Base-by-base conservation (phyloP, 2,329 filamentous ascomycete species). In the Dactylonectria estremocensis region DNA sequence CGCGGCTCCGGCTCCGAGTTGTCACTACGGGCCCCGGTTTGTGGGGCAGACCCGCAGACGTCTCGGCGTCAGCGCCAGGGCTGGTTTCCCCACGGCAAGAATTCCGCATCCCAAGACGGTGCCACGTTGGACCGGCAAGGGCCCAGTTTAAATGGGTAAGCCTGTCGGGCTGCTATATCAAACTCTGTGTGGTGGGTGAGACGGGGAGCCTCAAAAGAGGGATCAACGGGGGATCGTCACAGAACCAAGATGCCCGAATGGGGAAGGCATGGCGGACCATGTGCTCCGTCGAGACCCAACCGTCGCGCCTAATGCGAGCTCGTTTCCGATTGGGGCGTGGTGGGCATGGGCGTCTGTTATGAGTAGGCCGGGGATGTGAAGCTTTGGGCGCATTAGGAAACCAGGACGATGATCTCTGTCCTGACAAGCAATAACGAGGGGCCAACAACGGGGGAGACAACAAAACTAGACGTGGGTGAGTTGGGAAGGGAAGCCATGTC, bases 351-450 rank as follows among this genome's bases (percentile, higher is more conserved):
- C 37, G 40, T 60, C 40, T 50, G 57, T 33, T 43, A 60, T 52
- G 31, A 52, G 20, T 60, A 46, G 57, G 22, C n/a, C 37, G 46
- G 57, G 60, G 49, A 40, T 33, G 45, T 37, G 43, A 55, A 56
- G 43, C 28, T 37, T 62, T 56, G 60, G 60, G n/a, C 55, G 48
- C 20, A 64, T 48, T 59, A 64, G 62, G 62, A 59, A 64, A 52
- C 33, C 18, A 24, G 8, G 16, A 20, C 14, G 62, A 53, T 58
- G 62, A 64, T 64, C 62, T 54, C 60, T 46, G 24, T 28, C 7
- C 24, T 62, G 31, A 46, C 8, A 33, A 35, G 31, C 31, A 18
- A 37, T 3, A 16, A 14, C 7, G 40, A n/a, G 14, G 50, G n/a
- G 50, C 50, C 33, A 53, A 53, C n/a, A 48, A 54, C 37, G 31